Conservation (phyloP, 148 eudicot species). For the Beta vulgaris region DNA sequence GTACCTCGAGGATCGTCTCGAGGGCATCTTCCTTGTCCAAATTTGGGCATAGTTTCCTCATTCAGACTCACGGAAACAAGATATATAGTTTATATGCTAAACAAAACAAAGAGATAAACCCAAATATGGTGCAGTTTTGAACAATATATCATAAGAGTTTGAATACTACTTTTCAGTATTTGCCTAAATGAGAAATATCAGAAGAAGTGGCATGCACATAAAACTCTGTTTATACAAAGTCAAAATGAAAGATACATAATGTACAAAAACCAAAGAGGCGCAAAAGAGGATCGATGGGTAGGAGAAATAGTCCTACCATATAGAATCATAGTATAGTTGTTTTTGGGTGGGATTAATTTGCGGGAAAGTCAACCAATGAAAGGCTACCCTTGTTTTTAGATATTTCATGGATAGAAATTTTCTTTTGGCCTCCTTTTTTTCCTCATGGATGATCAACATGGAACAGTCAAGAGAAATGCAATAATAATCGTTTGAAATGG, state of each 20-base stretch:
- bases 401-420: slow-evolving; percentile 2
- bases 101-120: neutral
- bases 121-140: too few species aligned
- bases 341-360: slow-evolving; percentile 3
- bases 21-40: slow-evolving; percentile 76
- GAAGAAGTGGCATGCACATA: neutral
- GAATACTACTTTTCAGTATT: too few species aligned
- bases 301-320: neutral
- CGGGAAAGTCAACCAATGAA: slow-evolving; percentile 19
- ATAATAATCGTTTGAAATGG: too few species aligned
- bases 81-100: neutral
- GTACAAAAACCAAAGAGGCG: neutral
- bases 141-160: too few species aligned
- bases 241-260: neutral
- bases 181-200: neutral
- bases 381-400: slow-evolving; percentile 30
- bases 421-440: too few species aligned
- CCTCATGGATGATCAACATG: too few species aligned
- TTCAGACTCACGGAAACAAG: neutral
- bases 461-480: too few species aligned
- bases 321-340: neutral
- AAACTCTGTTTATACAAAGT: neutral
- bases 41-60: slow-evolving; percentile 94
- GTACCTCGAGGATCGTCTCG: slow-evolving; percentile 90
- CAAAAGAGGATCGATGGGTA: neutral